These are phyloP conservation scores for Colletotrichum lini DNA, from an alignment of 2,329 filamentous ascomycete genomes.

Conservation along the genomic window DNA sequence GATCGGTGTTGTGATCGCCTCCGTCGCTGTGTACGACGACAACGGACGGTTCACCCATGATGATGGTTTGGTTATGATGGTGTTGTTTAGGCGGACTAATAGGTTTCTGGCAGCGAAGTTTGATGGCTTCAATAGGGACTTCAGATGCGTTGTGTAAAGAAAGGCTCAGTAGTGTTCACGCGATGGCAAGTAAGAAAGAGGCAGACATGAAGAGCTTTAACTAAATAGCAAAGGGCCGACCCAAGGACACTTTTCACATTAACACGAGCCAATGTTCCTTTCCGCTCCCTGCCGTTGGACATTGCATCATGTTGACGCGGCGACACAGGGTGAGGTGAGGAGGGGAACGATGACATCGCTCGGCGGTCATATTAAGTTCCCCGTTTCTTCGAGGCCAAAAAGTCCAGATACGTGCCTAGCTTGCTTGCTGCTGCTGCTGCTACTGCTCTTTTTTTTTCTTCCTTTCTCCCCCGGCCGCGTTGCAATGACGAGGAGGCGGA, in stretches of 20 bases:
- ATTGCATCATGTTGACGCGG: slow-evolving; percentile 13
- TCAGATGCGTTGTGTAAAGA: too few relatives aligned
- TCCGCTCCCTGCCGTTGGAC: background rate
- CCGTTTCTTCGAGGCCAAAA: background rate
- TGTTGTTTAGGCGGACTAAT: background rate
- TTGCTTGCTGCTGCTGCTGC: too few relatives aligned
- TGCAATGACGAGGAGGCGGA: background rate
- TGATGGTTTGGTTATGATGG: background rate
- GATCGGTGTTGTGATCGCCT: background rate
- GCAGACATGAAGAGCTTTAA: background rate
- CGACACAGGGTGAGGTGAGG: background rate
- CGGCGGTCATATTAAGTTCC: background rate
- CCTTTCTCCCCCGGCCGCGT: background rate
- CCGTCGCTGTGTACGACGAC: background rate
- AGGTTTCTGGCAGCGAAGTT: background rate
- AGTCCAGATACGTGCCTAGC: background rate
- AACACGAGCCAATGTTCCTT: background rate
- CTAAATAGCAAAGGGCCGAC: background rate
- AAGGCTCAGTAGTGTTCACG: too few relatives aligned
- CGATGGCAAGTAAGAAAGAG: too few relatives aligned
- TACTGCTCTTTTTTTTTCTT: too few relatives aligned
- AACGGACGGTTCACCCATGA: slow-evolving; percentile 15
- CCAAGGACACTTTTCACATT: too few relatives aligned
- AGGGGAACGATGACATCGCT: background rate
- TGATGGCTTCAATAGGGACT: background rate